Evolutionary conservation across 352 stramenopile genomes (phyloP).

Genomic region (Saprolegnia diclina): DNA sequence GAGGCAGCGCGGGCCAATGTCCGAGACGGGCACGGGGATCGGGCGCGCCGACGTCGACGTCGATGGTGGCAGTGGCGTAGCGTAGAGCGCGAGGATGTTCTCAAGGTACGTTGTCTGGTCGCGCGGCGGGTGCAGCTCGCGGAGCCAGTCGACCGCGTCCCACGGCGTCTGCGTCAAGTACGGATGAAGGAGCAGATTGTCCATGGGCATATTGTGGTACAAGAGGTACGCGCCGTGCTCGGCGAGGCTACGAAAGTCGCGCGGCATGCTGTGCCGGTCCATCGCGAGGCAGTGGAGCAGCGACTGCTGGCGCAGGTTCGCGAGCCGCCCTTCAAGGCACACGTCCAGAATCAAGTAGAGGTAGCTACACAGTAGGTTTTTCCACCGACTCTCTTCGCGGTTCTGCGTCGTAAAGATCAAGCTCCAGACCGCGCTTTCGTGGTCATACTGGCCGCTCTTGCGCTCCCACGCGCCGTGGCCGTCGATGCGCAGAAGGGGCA

Average conservation of each 20-base stretch:
- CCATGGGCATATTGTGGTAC: constrained; percentile 36
- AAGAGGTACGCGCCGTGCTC: constrained; percentile 63
- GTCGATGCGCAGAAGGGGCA: neutral
- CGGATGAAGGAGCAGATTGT: constrained; percentile 47
- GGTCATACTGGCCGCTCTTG: neutral
- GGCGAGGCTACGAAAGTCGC: constrained; percentile 47
- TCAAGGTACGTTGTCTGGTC: constrained; percentile 40
- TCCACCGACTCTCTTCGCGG: constrained; percentile 1
- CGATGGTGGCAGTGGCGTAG: neutral
- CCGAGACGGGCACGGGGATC: constrained; percentile 42
- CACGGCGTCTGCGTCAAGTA: constrained; percentile 32
- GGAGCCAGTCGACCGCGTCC: constrained; percentile 24
- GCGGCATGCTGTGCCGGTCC: neutral
- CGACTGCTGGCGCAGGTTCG: neutral
- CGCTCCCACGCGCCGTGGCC: neutral
- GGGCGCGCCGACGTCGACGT: constrained; percentile 31
- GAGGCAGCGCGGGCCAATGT: constrained; percentile 44
- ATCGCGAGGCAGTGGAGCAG: neutral
- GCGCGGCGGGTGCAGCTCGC: constrained; percentile 21
- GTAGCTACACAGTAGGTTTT: constrained; percentile 29
- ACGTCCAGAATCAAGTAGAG: constrained; percentile 8
- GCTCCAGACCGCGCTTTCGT: neutral
- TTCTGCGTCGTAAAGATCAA: neutral
- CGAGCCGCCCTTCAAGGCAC: neutral
- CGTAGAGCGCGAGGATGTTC: constrained; percentile 29